Base-by-base conservation (phyloP, 495 filamentous ascomycete genomes). In the Achaetomiella virescens region DNA sequence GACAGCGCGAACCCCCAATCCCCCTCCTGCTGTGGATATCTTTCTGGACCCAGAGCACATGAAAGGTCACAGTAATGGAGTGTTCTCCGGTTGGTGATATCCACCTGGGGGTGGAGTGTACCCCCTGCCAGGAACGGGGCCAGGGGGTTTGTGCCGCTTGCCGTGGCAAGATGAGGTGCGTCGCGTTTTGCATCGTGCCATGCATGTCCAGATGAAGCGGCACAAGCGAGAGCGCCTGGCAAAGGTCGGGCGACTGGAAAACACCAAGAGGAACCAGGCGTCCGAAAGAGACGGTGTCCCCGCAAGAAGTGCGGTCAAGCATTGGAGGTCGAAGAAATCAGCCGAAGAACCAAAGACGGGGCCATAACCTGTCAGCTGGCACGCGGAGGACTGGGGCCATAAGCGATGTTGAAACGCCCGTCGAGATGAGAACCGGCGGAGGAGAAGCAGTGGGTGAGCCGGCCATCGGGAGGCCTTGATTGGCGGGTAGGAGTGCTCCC, bases 401-500 rank as follows among this genome's bases (percentile, higher is more conserved):
- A 57, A 48, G 54, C 25, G 54, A 46, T 20, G 47, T 52, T 57
- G 49, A 52, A 58, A 51, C 47, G 43, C 43, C 25, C 37, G 12
- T 53, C 35, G 6, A 42, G 29, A 40, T 49, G 36, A 15, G 44
- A 48, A 27, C 48, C 35, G 41, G 31, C 46, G 8, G 48, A 36
- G 22, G 22, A 52, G 41, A 10, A 31, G 25, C 15, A 29, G n/a
- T 20, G 49, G 49, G 14, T 21, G 37, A 41, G 22, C 27, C 2
- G 8, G 24, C 48, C 15, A 29, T 41, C 29, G 2, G 18, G 35
- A 14, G 10, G 24, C 17, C 12, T 24, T 57, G 58, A 61, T 56
- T 61, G 58, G 58, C 18, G 10, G 48, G 43, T 31, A 52, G 58
- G 58, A 61, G 48, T 8, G 14, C 24, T 61, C 53, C 53, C 58